Percentiles rank a stretch among this genome's conserved stretches.
These are phyloP conservation scores for Russula earlei DNA, from an alignment of 768 basidiomycete genomes.

Conservation along the genomic window DNA sequence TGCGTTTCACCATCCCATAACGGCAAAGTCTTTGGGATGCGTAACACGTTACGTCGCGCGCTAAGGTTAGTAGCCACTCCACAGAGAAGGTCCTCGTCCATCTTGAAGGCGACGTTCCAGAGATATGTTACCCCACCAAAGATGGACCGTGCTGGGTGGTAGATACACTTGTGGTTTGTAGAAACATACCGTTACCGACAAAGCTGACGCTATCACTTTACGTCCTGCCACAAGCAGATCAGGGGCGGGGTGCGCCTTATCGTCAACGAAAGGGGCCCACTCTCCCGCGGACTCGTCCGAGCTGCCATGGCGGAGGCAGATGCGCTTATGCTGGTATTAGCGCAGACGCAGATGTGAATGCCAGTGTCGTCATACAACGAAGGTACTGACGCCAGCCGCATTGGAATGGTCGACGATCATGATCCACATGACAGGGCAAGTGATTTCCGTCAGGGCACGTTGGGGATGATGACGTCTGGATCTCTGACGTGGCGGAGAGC, in stretches of 20 bases:
- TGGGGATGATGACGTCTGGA: conserved; percentile 48
- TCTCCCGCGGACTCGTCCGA: conserved; percentile 46
- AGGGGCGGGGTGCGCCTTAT: conserved; percentile 38
- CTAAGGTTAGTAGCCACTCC: conserved; percentile 55
- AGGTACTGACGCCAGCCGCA: conserved; percentile 31
- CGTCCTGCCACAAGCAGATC: conserved; percentile 39
- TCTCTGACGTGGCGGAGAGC: conserved; percentile 27
- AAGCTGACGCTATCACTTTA: conserved; percentile 44
- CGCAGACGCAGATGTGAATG: conserved; percentile 45
- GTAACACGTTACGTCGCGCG: conserved; percentile 33
- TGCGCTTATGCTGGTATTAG: conserved; percentile 43
- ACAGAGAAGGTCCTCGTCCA: conserved; percentile 44
- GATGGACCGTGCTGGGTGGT: conserved; percentile 45
- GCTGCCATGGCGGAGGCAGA: conserved; percentile 48
- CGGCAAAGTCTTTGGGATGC: conserved; percentile 56
- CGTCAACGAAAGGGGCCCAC: conserved; percentile 53
- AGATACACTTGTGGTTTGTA: conserved; percentile 38
- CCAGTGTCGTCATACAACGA: conserved; percentile 33
- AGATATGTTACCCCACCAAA: conserved; percentile 49
- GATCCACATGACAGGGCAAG: conserved; percentile 45
- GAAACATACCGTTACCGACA: conserved; percentile 44
- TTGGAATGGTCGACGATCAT: conserved; percentile 48
- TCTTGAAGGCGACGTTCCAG: conserved; percentile 51
- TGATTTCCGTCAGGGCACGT: too few relatives aligned
- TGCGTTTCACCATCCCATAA: conserved; percentile 30